Evolutionary conservation across 176 grass and related monocot genomes (phyloP).

Genomic region (Melocanna baccifera): DNA sequence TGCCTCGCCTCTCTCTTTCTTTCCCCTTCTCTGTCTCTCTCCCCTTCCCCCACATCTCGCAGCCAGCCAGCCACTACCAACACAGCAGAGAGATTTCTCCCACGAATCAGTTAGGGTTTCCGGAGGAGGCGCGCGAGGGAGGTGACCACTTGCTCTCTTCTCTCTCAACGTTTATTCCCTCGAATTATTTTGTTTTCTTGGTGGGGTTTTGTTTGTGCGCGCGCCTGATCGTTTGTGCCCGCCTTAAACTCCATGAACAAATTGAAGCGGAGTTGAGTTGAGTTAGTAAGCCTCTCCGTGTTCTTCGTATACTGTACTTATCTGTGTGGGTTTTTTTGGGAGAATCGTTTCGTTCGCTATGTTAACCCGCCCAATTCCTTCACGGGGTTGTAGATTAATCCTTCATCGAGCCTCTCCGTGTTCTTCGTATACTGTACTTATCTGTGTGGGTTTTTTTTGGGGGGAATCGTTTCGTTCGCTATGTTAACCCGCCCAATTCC

Average conservation of each 20-base stretch:
- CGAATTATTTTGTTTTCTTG: not conserved
- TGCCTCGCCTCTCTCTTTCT: not conserved
- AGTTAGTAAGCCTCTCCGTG: not conserved
- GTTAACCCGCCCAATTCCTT: not conserved
- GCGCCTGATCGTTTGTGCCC: not conserved
- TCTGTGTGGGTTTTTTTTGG: not conserved
- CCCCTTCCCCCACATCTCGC: not conserved
- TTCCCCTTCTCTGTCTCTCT: not conserved
- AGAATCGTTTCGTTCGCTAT: not conserved
- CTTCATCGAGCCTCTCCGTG: not conserved
- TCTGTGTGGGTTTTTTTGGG: not conserved
- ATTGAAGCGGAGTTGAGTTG: too few species aligned
- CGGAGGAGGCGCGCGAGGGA: not conserved
- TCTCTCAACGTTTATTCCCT: not conserved
- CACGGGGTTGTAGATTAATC: not conserved
- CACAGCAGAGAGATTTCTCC: not conserved
- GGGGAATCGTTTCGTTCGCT: not conserved
- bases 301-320: not conserved
- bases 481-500: not conserved
- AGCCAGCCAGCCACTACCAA: not conserved
- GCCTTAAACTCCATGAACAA: too few species aligned
- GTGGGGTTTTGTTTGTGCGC: not conserved
- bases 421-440: not conserved
- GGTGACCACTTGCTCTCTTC: not conserved
- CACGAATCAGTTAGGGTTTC: not conserved